Evolutionary conservation across 2,329 filamentous ascomycete species (phyloP).

Genomic region (Exophiala aquamarina): DNA sequence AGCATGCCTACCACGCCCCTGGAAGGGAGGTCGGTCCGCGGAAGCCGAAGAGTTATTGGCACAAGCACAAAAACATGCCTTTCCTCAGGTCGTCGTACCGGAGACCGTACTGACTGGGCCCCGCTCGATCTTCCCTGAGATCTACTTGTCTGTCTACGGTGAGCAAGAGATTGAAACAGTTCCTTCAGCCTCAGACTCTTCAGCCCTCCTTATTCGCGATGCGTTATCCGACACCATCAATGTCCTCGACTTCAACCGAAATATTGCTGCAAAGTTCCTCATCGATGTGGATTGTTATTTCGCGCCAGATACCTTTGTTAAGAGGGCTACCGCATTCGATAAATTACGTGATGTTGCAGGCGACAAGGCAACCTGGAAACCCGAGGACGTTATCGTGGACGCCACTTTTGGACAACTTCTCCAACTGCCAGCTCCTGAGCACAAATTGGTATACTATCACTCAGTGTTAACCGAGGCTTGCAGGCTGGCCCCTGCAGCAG

Average conservation of each 20-base stretch:
- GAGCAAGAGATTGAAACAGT: constrained; percentile 88
- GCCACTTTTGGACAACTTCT: constrained; percentile 95
- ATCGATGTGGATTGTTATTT: constrained; percentile 97
- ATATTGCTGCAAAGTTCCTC: constrained; percentile 79
- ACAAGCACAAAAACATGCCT: constrained; percentile 67
- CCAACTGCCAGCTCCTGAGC: constrained; percentile 80
- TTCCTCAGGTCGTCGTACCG: constrained; percentile 76
- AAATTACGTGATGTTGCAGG: constrained; percentile 69
- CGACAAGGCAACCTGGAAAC: constrained; percentile 82
- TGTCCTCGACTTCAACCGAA: constrained; percentile 87
- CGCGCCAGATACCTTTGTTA: constrained; percentile 83
- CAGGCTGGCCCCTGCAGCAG: constrained; percentile 93
- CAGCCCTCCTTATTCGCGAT: constrained; percentile 81
- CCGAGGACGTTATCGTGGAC: constrained; percentile 95
- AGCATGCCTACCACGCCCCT: constrained; percentile 59
- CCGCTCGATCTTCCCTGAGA: constrained; percentile 80
- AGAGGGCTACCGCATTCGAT: constrained; percentile 90
- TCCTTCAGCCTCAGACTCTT: constrained; percentile 71
- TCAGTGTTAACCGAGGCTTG: constrained; percentile 91
- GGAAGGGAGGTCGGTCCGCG: constrained; percentile 43
- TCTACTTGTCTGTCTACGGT: constrained; percentile 89
- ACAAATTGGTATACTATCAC: constrained; percentile 96
- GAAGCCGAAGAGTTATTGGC: constrained; percentile 59
- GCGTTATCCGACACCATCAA: constrained; percentile 90
- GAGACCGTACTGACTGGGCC: constrained; percentile 72